These are phyloP conservation scores for Penicillium lividum DNA, from an alignment of 495 filamentous ascomycete species.

Conservation along the genomic window DNA sequence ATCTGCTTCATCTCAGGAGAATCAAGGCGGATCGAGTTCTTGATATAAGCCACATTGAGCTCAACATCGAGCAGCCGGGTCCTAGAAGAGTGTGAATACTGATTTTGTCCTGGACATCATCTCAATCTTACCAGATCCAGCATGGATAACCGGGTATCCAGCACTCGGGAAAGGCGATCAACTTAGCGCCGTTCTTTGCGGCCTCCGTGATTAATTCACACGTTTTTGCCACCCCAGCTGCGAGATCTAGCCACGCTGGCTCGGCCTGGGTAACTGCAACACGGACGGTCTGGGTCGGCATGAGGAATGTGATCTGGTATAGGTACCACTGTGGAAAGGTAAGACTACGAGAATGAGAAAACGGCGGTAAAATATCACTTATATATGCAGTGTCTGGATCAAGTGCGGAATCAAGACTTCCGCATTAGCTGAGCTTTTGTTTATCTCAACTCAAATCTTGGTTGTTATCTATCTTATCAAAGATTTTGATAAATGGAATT, in stretches of 20 bases:
- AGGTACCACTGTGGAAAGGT: too few relatives aligned
- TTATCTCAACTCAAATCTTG: neutral
- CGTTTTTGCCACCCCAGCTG: conserved; percentile 50
- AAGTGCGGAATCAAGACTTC: neutral
- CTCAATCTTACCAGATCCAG: conserved; percentile 49
- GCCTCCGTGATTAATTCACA: conserved; percentile 54
- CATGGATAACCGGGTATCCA: conserved; percentile 44
- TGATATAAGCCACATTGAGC: conserved; percentile 47
- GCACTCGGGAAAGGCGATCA: conserved; percentile 50
- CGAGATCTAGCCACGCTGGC: conserved; percentile 56
- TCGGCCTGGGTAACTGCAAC: conserved; percentile 56
- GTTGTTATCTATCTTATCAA: neutral
- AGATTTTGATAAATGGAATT: neutral
- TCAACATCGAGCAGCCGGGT: conserved; percentile 45
- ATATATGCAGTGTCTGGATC: too few relatives aligned
- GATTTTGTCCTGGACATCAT: too few relatives aligned
- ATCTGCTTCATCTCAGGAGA: conserved; percentile 52
- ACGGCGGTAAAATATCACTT: too few relatives aligned
- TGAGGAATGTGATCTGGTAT: neutral
- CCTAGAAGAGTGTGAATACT: conserved; percentile 28
- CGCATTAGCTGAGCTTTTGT: neutral
- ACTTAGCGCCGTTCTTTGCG: conserved; percentile 45
- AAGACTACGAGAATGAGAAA: too few relatives aligned
- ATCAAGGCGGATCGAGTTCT: conserved; percentile 47
- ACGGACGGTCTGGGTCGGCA: conserved; percentile 17